Evolutionary conservation across 2,329 filamentous ascomycete genomes (phyloP), one percentile per base, ranked within the genome.

Genomic region (Passalora sequoiae): DNA sequence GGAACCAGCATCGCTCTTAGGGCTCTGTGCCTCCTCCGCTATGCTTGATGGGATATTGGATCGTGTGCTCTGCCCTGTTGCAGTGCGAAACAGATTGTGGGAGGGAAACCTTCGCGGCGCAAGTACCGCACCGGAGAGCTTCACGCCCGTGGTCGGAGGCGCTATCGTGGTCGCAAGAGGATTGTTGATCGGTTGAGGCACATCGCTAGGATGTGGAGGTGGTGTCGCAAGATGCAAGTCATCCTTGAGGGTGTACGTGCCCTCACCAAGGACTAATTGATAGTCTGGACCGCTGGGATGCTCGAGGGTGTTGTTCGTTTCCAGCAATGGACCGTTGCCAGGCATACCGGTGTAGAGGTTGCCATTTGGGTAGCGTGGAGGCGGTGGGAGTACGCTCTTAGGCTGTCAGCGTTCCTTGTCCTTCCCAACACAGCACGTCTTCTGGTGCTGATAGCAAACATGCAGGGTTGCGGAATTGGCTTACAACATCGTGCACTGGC

Each of bases 151-250:
- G 1, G 84, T 89, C 3, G 87, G 88, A n/a, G 89, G 86, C 40
- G 84, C 81, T 4, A 89, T 83, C 13, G 77, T 84, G 4, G 91
- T 96, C 28, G 88, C 84, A 30, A 98, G 78, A 19, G 92, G 92
- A 61, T 97, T 98, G 32, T 86, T 84, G 61, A 94, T 96, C 45
- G 85, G 70, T 29, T 89, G 70, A 16, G 89, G 89, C 9, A 87
- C 83, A 72, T 98, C 92, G 49, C 89, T 95, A 16, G 92, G 92
- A 68, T 98, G 92, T 10, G 89, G 89, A 51, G 91, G 91, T 44
- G 92, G 92, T 24, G 89, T 96, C 32, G 92, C 91, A 44, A 98
- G 82, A 55, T 89, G 84, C 20, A 98, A 72, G 64, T 95, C 87
- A 68, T 98, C 91, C 64, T 89, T 84, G 31, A 97, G 78, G 16